phyloP scores from a whole-genome alignment of 2,329 filamentous ascomycete species.

The Microcera coccophila region DNA sequence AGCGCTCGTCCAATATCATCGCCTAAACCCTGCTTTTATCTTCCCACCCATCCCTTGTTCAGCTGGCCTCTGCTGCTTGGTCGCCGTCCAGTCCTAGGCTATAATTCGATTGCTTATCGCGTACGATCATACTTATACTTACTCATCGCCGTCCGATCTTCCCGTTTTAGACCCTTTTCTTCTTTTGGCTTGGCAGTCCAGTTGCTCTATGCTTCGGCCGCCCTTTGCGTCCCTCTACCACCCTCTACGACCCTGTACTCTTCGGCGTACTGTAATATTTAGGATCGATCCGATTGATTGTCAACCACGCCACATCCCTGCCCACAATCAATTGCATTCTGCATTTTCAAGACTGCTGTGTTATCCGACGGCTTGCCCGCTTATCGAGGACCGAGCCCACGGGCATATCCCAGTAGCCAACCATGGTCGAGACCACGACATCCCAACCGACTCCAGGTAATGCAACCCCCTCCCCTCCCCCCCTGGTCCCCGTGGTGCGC shows the following conservation, averaged over 20 bases:
- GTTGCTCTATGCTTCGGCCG: too few relatives aligned
- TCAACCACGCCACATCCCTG: too few relatives aligned
- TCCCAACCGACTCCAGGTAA: slow-evolving; percentile 21
- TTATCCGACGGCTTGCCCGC: background rate
- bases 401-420: slow-evolving; percentile 20
- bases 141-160: background rate
- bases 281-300: too few relatives aligned
- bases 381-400: slow-evolving; percentile 3
- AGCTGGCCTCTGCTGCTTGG: background rate
- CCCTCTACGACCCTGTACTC: too few relatives aligned
- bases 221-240: too few relatives aligned
- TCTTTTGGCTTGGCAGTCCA: background rate
- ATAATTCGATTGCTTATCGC: background rate
- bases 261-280: too few relatives aligned
- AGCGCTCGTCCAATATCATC: background rate
- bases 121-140: background rate
- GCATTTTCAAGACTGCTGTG: background rate
- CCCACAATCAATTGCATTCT: too few relatives aligned
- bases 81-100: background rate
- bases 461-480: slow-evolving; percentile 2
- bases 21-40: background rate
- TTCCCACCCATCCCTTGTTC: background rate
- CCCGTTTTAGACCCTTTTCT: background rate
- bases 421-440: slow-evolving; percentile 26
- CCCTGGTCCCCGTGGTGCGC: slow-evolving; percentile 4